phyloP scores from a whole-genome alignment of 306 rosid genomes.

The Medicago lupulina region DNA sequence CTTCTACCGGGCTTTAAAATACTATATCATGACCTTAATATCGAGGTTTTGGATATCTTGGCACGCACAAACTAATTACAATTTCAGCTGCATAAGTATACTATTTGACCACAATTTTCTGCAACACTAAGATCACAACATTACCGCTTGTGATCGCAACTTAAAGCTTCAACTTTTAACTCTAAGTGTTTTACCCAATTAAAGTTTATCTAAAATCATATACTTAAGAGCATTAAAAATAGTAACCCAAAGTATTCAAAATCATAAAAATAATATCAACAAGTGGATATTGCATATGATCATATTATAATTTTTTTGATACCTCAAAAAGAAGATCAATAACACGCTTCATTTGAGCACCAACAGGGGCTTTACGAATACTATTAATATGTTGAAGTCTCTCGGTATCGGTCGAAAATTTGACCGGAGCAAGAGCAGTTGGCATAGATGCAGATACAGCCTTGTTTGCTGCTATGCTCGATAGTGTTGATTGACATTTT shows the following conservation, averaged over 20 bases:
- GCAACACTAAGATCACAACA: neutral
- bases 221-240: neutral
- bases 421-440: conserved; percentile 65
- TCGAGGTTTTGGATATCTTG: neutral
- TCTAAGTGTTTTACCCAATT: neutral
- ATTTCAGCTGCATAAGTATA: neutral
- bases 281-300: neutral
- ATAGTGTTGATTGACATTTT: conserved; percentile 61
- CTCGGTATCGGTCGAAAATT: conserved; percentile 91
- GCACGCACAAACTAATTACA: neutral
- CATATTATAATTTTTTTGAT: neutral
- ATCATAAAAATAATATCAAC: neutral
- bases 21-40: neutral
- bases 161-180: neutral
- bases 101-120: neutral
- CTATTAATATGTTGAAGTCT: conserved; percentile 88
- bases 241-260: too few species aligned
- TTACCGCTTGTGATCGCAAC: neutral
- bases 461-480: conserved; percentile 62
- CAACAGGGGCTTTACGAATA: conserved; percentile 83
- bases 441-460: conserved; percentile 41
- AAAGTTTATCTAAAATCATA: neutral
- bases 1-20: neutral
- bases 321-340: conserved; percentile 88
- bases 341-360: conserved; percentile 98